Evolutionary conservation across 371 early-diverging fungal genomes (phyloP).

Genomic region (Entomophthora muscae): DNA sequence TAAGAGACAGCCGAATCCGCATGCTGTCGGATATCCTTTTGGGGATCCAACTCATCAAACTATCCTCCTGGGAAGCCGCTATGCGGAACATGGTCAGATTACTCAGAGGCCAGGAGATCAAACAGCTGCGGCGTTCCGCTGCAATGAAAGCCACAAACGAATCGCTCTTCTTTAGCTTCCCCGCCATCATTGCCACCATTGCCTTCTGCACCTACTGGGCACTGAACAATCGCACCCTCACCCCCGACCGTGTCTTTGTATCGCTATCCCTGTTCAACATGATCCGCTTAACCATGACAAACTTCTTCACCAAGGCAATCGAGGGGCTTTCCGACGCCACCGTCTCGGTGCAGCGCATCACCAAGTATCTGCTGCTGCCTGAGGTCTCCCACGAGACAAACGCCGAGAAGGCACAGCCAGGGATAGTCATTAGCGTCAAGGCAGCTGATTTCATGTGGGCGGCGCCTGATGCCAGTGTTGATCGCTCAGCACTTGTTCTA

Average conservation of each 20-base stretch:
- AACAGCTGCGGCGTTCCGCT: constrained; percentile 21
- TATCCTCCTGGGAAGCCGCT: constrained; percentile 46
- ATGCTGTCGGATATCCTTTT: constrained; percentile 49
- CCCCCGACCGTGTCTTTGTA: constrained; percentile 28
- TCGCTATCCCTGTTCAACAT: constrained; percentile 40
- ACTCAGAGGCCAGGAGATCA: constrained; percentile 27
- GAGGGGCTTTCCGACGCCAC: constrained; percentile 23
- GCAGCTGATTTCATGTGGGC: neutral
- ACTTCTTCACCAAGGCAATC: constrained; percentile 38
- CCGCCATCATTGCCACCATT: constrained; percentile 26
- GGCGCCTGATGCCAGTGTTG: neutral
- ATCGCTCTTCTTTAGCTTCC: constrained; percentile 36
- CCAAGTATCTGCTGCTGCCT: constrained; percentile 28
- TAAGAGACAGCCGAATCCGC: constrained; percentile 37
- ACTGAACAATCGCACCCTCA: constrained; percentile 13
- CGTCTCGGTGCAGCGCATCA: constrained; percentile 28
- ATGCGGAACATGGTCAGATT: constrained; percentile 20
- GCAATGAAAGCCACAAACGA: constrained; percentile 27
- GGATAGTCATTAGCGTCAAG: neutral
- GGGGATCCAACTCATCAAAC: constrained; percentile 53
- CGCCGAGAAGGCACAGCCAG: neutral
- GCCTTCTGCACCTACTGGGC: constrained; percentile 18
- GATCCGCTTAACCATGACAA: constrained; percentile 36
- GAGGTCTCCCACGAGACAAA: constrained; percentile 21
- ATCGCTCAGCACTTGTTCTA: constrained; percentile 26